These are phyloP conservation scores for Leccinum colubrinum DNA, from an alignment of 1,284 basidiomycete genomes.

Conservation along the genomic window DNA sequence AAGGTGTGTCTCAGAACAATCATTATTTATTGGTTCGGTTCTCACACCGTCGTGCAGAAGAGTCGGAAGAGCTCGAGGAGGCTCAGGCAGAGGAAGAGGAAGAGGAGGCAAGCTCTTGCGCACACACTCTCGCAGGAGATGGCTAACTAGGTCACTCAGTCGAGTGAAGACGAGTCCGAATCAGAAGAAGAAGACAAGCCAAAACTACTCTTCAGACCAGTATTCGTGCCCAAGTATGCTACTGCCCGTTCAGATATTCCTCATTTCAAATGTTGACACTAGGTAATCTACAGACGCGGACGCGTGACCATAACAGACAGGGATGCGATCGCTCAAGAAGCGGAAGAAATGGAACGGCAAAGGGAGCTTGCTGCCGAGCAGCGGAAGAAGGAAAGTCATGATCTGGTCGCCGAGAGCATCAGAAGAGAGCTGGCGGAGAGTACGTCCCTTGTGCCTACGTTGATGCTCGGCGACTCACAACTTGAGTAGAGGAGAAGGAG, in stretches of 20 bases:
- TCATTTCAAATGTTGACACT: background rate
- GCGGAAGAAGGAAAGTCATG: conserved; percentile 76
- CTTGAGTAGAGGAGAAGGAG: conserved; percentile 75
- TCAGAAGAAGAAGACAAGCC: conserved; percentile 66
- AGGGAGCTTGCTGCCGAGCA: conserved; percentile 72
- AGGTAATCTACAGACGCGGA: conserved; percentile 52
- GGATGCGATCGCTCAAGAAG: conserved; percentile 63
- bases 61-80: conserved; percentile 42
- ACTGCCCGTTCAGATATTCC: background rate
- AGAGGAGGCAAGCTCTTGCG: conserved; percentile 34
- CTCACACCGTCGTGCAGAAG: conserved; percentile 22
- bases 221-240: conserved; percentile 85
- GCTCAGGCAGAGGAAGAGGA: conserved; percentile 40
- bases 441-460: conserved; percentile 34
- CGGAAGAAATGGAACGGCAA: conserved; percentile 62
- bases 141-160: conserved; percentile 40
- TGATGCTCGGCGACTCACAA: background rate
- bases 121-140: background rate
- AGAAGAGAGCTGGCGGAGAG: conserved; percentile 81
- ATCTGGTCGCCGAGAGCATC: conserved; percentile 87
- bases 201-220: conserved; percentile 75
- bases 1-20: conserved; percentile 35
- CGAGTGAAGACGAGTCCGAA: conserved; percentile 76
- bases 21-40: background rate
- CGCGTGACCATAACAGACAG: conserved; percentile 66